A percentile compares a stretch with the other conserved stretches of the same genome.
Evolutionary conservation across 257 asterid genomes (phyloP).

Genomic region (Leonotis leonurus): DNA sequence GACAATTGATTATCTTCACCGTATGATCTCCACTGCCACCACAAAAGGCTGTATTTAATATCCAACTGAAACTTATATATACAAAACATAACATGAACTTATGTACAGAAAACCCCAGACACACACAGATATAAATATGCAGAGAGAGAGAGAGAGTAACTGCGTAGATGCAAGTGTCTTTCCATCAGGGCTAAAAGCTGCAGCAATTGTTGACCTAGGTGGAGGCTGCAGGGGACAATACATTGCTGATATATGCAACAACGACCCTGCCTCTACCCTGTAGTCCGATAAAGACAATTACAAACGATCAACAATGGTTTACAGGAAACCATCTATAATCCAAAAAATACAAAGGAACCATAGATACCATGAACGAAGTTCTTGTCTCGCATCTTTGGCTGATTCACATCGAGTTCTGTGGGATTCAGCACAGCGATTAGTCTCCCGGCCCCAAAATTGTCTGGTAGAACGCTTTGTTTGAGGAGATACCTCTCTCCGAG

Average conservation of each 20-base stretch:
- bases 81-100: not conserved
- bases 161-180: slow-evolving; percentile 93
- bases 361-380: slow-evolving; percentile 73
- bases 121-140: too few relatives aligned
- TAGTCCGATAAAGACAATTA: slow-evolving; percentile 7
- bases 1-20: slow-evolving; percentile 80
- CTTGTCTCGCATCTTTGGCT: slow-evolving; percentile 58
- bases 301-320: not conserved
- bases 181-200: slow-evolving; percentile 95
- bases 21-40: slow-evolving; percentile 90
- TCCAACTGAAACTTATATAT: not conserved
- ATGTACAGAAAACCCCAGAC: too few relatives aligned
- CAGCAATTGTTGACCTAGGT: slow-evolving; percentile 95
- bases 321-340: not conserved
- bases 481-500: slow-evolving; percentile 78
- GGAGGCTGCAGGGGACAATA: slow-evolving; percentile 86
- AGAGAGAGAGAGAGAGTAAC: slow-evolving; percentile 31
- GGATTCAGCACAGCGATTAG: slow-evolving; percentile 34
- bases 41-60: not conserved
- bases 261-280: slow-evolving; percentile 86
- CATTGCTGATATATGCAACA: slow-evolving; percentile 63
- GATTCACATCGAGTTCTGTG: slow-evolving; percentile 36
- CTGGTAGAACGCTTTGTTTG: slow-evolving; percentile 48
- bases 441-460: slow-evolving; percentile 53
- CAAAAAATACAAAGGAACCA: not conserved